Evolutionary conservation across 2,329 filamentous ascomycete species (phyloP).

Genomic region (Fusarium piperis): DNA sequence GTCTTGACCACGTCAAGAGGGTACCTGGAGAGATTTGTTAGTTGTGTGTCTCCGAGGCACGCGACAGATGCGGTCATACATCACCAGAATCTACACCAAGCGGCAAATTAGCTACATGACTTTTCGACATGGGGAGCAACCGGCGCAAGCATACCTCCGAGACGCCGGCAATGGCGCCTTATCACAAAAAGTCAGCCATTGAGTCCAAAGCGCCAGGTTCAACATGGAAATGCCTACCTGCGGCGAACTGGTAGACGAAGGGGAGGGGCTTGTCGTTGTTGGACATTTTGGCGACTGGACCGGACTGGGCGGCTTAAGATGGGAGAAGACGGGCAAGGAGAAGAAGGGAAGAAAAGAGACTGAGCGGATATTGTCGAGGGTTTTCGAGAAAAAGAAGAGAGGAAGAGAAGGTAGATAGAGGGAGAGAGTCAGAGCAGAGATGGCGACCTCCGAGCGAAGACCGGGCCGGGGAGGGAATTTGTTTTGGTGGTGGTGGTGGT

Average conservation of each 20-base stretch:
- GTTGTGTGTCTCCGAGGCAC: constrained; percentile 20
- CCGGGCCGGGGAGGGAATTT: constrained; percentile 45
- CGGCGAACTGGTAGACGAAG: constrained; percentile 94
- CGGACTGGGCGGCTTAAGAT: constrained; percentile 8
- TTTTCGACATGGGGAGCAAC: constrained; percentile 27
- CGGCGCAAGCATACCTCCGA: constrained; percentile 77
- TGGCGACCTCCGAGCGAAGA: constrained; percentile 43
- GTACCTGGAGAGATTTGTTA: constrained; percentile 73
- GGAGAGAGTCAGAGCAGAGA: constrained; percentile 10
- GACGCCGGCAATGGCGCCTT: constrained; percentile 93
- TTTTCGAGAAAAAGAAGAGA: not conserved
- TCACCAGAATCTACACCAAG: constrained; percentile 78
- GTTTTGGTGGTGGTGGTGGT: constrained; percentile 40
- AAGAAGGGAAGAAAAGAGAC: constrained; percentile 8
- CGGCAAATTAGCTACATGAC: constrained; percentile 23
- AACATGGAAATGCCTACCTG: constrained; percentile 66
- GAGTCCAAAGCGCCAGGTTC: not conserved
- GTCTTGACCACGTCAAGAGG: constrained; percentile 99
- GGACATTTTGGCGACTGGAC: constrained; percentile 34
- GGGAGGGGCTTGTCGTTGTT: constrained; percentile 78
- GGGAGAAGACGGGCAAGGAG: constrained; percentile 2
- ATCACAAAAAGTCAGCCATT: constrained; percentile 36
- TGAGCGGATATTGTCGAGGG: constrained; percentile 23
- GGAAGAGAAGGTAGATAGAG: constrained; percentile 19
- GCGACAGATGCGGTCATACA: constrained; percentile 63